A percentile compares a stretch with the other conserved stretches of the same genome.
phyloP scores from a whole-genome alignment of 495 filamentous ascomycete species.

The Cryomyces antarcticus region DNA sequence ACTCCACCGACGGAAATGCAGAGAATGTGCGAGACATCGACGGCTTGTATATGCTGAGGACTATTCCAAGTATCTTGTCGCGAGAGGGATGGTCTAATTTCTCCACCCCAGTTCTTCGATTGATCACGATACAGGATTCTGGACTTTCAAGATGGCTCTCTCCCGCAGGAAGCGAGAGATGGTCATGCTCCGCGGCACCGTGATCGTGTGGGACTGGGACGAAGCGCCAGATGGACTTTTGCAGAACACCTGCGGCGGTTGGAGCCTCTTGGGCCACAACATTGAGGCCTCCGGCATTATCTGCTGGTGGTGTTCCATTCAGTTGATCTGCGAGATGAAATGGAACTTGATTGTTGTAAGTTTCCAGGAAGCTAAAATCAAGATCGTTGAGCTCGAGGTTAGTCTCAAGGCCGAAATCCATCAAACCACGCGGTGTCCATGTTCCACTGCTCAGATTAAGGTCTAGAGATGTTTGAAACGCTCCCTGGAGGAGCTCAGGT shows the following conservation, averaged over 20 bases:
- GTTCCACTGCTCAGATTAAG: neutral
- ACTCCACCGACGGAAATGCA: constrained; percentile 37
- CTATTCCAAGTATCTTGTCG: constrained; percentile 36
- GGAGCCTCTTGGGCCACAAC: constrained; percentile 2
- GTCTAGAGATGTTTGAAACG: constrained; percentile 4
- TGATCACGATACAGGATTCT: constrained; percentile 3
- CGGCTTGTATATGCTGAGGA: constrained; percentile 30
- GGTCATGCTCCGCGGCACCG: constrained; percentile 29
- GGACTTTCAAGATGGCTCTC: constrained; percentile 11
- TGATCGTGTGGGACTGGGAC: constrained; percentile 28
- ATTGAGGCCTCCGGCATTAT: neutral
- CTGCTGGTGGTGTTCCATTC: constrained; percentile 1
- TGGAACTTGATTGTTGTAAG: constrained; percentile 30
- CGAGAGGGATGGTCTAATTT: constrained; percentile 27
- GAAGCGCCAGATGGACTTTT: constrained; percentile 34
- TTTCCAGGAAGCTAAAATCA: constrained; percentile 36
- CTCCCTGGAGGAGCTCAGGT: constrained; percentile 1
- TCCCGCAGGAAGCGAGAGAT: constrained; percentile 27
- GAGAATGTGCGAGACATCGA: constrained; percentile 29
- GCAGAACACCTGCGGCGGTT: constrained; percentile 1
- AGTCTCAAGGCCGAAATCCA: constrained; percentile 29
- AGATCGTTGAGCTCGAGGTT: constrained; percentile 39
- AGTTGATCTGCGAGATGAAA: constrained; percentile 6
- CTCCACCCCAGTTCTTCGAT: constrained; percentile 10
- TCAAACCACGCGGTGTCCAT: constrained; percentile 14